A percentile compares a stretch with the other conserved stretches of the same genome.
Evolutionary conservation across 306 rosid genomes (phyloP).

Genomic region (Vigna nakashimae): DNA sequence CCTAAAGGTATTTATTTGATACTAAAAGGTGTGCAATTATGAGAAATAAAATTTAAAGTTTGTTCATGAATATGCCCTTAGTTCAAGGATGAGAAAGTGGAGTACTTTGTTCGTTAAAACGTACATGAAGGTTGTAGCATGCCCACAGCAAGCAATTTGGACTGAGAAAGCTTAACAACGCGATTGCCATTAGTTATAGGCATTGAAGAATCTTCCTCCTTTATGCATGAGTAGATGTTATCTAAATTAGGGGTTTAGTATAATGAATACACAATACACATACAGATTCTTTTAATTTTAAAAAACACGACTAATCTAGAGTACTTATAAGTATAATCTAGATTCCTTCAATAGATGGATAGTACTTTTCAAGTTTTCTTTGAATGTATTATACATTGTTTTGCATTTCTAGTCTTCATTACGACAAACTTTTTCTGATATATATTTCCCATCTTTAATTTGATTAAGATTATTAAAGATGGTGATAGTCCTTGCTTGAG

Average conservation of each 20-base stretch:
- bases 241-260: not conserved
- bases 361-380: no score
- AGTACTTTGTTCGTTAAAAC: slow-evolving; percentile 21
- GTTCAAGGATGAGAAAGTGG: slow-evolving; percentile 14
- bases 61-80: slow-evolving; percentile 36
- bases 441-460: no score
- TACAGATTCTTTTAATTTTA: no score
- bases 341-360: no score
- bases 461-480: no score
- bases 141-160: slow-evolving; percentile 23
- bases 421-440: no score
- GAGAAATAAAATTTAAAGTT: not conserved
- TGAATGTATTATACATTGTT: no score
- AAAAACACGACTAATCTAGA: no score
- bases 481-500: no score
- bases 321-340: no score
- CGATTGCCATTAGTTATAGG: slow-evolving; percentile 6
- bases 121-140: slow-evolving; percentile 27
- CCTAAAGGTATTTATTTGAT: not conserved
- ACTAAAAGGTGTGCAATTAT: no score
- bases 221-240: not conserved
- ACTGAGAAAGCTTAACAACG: slow-evolving; percentile 25
- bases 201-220: not conserved
- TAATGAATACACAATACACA: not conserved
- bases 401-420: no score